Conservation (phyloP, 192 early-diverging fungal species). For the Gorgonomyces haynaldii region DNA sequence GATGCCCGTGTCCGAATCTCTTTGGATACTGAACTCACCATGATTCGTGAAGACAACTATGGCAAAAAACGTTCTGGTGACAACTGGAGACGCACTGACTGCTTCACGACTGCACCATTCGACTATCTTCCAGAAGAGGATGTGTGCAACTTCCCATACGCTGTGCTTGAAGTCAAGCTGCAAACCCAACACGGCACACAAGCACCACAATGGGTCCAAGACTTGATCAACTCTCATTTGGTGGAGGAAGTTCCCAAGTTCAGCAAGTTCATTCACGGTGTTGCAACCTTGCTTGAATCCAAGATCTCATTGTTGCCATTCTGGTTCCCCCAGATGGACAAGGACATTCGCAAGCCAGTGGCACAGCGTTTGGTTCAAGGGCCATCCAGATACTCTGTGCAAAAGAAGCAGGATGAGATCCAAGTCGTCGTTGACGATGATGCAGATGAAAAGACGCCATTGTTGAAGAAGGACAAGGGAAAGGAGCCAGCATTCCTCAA, state of each 20-base stretch:
- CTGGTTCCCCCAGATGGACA: conserved; percentile 93
- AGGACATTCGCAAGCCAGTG: conserved; percentile 78
- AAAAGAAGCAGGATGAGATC: conserved; percentile 2
- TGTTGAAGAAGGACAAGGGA: conserved; percentile 4
- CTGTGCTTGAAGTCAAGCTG: conserved; percentile 93
- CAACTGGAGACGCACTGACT: conserved; percentile 88
- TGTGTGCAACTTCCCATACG: conserved; percentile 83
- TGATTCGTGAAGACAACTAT: conserved; percentile 91
- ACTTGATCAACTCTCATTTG: conserved; percentile 79
- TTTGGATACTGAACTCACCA: conserved; percentile 87
- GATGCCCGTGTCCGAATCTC: conserved; percentile 88
- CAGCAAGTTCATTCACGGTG: conserved; percentile 95
- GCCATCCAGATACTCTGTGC: background rate
- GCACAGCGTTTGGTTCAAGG: conserved; percentile 1
- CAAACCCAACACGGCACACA: conserved; percentile 85
- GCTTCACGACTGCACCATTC: conserved; percentile 67
- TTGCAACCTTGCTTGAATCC: conserved; percentile 61
- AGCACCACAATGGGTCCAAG: conserved; percentile 87
- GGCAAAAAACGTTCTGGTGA: conserved; percentile 54
- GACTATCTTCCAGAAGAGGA: conserved; percentile 66
- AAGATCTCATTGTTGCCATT: conserved; percentile 78
- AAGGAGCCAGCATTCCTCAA: background rate
- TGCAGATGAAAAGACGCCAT: conserved; percentile 11
- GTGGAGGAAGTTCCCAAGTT: conserved; percentile 94
- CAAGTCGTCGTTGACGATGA: conserved; percentile 4